Base-by-base conservation (phyloP, 1,139 yeast genomes). In the Sugiyamaella paludigena region DNA sequence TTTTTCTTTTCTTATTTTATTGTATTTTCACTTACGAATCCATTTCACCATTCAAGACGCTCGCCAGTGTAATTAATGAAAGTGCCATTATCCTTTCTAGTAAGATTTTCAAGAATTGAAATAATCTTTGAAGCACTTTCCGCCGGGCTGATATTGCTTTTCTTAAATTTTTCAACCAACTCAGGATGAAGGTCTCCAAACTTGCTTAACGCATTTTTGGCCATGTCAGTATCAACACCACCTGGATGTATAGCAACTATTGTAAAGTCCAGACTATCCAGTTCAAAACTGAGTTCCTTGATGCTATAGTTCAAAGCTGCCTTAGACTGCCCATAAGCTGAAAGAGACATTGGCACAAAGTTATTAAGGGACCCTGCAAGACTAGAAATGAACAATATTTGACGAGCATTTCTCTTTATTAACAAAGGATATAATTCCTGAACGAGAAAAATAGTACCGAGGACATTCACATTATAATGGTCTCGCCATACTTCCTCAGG, bases 271-370 rank as follows among this genome's bases (percentile, higher is more conserved):
- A 67, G 64, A 0, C 39, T 48, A 13, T 52, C 52, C 15, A 59
- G 50, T 43, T 68, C 70, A 19, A 28, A 33, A 26, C 64, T 55
- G 36, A 69, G 45, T 11, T 57, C 57, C 32, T 55, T 59, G 9
- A 57, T 55, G 4, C 61, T 40, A 37, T 57, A 65, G 57, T 68
- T 69, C 48, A 69, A 42, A 0, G 70, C 70, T n/a, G 73, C 71
- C 49, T 70, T 71, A 19, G 73, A 67, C 28, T 58, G 57, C 10
- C 73, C 73, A 50, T 70, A 70, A 5, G 66, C 68, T 28, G 62
- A 44, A 13, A 49, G 19, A 2, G 60, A 34, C 7, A 54, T 9
- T 9, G 59, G 58, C 5, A 52, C 7, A 31, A 40, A 52, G 4
- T 39, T 50, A n/a, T 52, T 50, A 9, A 65, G 57, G 1, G 69